A percentile compares a stretch with the other conserved stretches of the same genome.
Conservation (phyloP, 2,329 filamentous ascomycete species). For the Leptographium galeiforme region DNA sequence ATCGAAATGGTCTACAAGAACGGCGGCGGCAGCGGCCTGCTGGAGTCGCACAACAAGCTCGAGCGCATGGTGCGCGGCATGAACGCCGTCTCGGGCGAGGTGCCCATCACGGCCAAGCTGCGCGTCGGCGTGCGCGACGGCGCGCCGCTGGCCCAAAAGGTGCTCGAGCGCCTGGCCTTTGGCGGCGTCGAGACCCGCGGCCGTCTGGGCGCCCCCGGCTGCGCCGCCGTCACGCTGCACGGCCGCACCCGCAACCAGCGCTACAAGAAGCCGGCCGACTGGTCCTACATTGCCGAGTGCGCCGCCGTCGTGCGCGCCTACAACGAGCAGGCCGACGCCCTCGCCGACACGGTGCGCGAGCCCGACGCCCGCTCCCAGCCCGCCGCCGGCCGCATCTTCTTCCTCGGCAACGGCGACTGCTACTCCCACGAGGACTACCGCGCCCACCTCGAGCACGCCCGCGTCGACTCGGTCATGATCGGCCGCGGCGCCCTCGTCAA, state of each 20-base stretch:
- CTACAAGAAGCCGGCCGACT: slow-evolving; percentile 86
- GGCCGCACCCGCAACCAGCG: slow-evolving; percentile 87
- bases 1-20: slow-evolving; percentile 86
- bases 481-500: slow-evolving; percentile 94
- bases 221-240: slow-evolving; percentile 91
- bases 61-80: slow-evolving; percentile 94
- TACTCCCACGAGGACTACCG: slow-evolving; percentile 87
- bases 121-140: slow-evolving; percentile 76
- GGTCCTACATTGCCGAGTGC: slow-evolving; percentile 86
- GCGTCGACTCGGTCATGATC: slow-evolving; percentile 91
- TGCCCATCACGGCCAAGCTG: slow-evolving; percentile 91
- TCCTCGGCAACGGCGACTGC: slow-evolving; percentile 92
- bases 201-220: slow-evolving; percentile 62
- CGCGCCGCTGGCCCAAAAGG: slow-evolving; percentile 60
- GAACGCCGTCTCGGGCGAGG: slow-evolving; percentile 81
- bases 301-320: slow-evolving; percentile 71
- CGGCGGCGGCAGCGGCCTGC: slow-evolving; percentile 78
- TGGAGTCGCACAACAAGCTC: slow-evolving; percentile 78
- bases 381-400: slow-evolving; percentile 55
- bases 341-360: slow-evolving; percentile 66
- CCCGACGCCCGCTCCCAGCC: slow-evolving; percentile 62
- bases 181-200: slow-evolving; percentile 61
- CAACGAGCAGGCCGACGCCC: slow-evolving; percentile 50
- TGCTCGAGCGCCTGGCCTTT: slow-evolving; percentile 71
- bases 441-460: slow-evolving; percentile 58